These are phyloP conservation scores for Apiotrichum veenhuisii DNA, from an alignment of 1,284 basidiomycete species.

Conservation along the genomic window DNA sequence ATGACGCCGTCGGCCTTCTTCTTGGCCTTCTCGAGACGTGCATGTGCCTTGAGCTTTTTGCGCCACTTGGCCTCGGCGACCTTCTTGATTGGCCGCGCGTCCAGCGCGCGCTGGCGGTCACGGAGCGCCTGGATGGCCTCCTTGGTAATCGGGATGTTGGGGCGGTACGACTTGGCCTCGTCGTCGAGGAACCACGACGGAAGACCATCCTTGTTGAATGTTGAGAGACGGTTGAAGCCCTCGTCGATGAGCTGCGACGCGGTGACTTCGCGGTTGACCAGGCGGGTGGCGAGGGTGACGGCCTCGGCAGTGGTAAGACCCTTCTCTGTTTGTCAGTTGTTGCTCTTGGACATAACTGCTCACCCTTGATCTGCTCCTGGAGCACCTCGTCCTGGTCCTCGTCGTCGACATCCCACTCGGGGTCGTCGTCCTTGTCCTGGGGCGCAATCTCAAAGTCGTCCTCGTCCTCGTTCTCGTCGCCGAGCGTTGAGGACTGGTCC, in stretches of 20 bases:
- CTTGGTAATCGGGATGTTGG: constrained; percentile 94
- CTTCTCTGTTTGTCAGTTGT: constrained; percentile 57
- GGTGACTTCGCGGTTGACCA: constrained; percentile 89
- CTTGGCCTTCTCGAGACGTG: constrained; percentile 84
- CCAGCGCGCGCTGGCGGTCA: constrained; percentile 86
- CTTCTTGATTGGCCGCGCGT: constrained; percentile 98
- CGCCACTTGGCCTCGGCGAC: constrained; percentile 97
- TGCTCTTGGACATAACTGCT: constrained; percentile 29
- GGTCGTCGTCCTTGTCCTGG: constrained; percentile 58
- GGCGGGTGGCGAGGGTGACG: constrained; percentile 81
- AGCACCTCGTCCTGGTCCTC: constrained; percentile 74
- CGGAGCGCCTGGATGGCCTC: constrained; percentile 85
- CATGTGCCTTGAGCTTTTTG: constrained; percentile 87
- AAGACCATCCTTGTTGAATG: constrained; percentile 85
- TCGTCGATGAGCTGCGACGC: constrained; percentile 87
- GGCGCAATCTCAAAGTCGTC: constrained; percentile 72
- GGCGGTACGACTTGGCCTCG: constrained; percentile 86
- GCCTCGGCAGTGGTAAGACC: constrained; percentile 89
- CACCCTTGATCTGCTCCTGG: constrained; percentile 67
- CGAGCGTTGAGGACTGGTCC: constrained; percentile 21
- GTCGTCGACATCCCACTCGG: constrained; percentile 74
- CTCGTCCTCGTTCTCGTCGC: constrained; percentile 34
- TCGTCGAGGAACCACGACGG: constrained; percentile 98
- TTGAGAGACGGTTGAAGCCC: constrained; percentile 90
- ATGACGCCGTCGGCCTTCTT: constrained; percentile 96